Percentiles rank a stretch among this genome's conserved stretches.
phyloP scores from a whole-genome alignment of 2,329 filamentous ascomycete species.

The Cladosporium halotolerans region DNA sequence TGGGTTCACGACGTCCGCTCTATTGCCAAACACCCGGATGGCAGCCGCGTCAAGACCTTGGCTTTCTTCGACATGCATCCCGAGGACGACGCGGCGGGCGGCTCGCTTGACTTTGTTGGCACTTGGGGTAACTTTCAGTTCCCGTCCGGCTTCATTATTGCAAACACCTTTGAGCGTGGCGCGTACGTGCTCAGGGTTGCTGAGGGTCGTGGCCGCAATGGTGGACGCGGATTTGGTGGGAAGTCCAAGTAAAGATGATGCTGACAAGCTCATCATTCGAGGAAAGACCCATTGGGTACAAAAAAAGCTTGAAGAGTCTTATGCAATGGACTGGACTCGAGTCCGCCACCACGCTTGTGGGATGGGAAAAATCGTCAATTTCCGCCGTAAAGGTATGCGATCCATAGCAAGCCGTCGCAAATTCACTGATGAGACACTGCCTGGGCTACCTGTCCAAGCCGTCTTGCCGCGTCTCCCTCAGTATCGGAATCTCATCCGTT shows the following conservation, averaged over 20 bases:
- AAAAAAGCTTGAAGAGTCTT: too few relatives aligned
- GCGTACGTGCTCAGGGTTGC: slow-evolving; percentile 27
- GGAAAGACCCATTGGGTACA: too few relatives aligned
- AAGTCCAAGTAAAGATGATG: slow-evolving; percentile 13
- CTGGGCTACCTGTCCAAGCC: too few relatives aligned
- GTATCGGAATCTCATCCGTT: neutral
- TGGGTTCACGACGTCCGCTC: slow-evolving; percentile 29
- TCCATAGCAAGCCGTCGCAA: too few relatives aligned
- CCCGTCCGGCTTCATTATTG: slow-evolving; percentile 37
- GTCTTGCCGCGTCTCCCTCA: neutral
- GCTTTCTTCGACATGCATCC: slow-evolving; percentile 32
- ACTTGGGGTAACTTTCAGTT: slow-evolving; percentile 40
- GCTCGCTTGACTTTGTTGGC: slow-evolving; percentile 35
- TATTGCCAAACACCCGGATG: slow-evolving; percentile 28
- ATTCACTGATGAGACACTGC: too few relatives aligned
- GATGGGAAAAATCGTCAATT: too few relatives aligned
- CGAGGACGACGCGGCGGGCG: slow-evolving; percentile 30
- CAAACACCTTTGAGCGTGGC: slow-evolving; percentile 46
- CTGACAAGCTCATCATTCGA: neutral
- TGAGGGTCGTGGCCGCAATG: slow-evolving; percentile 16
- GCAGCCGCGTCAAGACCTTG: slow-evolving; percentile 28
- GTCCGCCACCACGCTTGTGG: too few relatives aligned
- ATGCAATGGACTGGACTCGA: too few relatives aligned
- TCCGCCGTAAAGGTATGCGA: too few relatives aligned
- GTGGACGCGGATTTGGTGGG: slow-evolving; percentile 18